Evolutionary conservation across 2,329 filamentous ascomycete species (phyloP).

Genomic region (Epichloe sibirici): DNA sequence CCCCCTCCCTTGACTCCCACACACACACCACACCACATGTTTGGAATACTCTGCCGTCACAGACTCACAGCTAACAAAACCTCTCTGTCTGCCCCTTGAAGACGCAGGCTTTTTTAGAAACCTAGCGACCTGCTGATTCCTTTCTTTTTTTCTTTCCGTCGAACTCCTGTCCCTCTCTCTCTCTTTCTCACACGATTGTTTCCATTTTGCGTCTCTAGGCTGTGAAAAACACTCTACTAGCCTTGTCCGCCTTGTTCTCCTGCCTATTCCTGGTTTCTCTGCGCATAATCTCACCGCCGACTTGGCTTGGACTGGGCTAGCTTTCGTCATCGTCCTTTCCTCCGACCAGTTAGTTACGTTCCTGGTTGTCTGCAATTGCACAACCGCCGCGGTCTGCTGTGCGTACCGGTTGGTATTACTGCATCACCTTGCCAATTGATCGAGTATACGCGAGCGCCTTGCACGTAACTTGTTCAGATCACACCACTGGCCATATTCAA

Average conservation of each 20-base stretch:
- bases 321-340: background rate
- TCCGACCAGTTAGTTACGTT: background rate
- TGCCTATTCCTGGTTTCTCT: background rate
- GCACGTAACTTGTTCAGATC: background rate
- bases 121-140: slow-evolving; percentile 2
- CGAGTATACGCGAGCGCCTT: background rate
- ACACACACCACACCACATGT: background rate
- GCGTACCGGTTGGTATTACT: background rate
- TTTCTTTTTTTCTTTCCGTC: background rate
- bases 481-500: background rate
- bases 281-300: background rate
- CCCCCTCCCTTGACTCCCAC: slow-evolving; percentile 3
- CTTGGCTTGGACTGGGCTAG: background rate
- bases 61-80: slow-evolving; percentile 1
- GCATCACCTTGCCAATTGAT: background rate
- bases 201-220: background rate
- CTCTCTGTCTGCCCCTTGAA: background rate
- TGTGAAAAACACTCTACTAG: background rate
- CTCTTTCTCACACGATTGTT: slow-evolving; percentile 1
- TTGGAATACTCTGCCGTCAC: background rate
- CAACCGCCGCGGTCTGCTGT: background rate
- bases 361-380: background rate
- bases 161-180: background rate
- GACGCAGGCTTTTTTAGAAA: slow-evolving; percentile 1
- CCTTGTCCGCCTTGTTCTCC: background rate